Conservation (phyloP, 331 rosid genomes). For the Ulmus americana region DNA sequence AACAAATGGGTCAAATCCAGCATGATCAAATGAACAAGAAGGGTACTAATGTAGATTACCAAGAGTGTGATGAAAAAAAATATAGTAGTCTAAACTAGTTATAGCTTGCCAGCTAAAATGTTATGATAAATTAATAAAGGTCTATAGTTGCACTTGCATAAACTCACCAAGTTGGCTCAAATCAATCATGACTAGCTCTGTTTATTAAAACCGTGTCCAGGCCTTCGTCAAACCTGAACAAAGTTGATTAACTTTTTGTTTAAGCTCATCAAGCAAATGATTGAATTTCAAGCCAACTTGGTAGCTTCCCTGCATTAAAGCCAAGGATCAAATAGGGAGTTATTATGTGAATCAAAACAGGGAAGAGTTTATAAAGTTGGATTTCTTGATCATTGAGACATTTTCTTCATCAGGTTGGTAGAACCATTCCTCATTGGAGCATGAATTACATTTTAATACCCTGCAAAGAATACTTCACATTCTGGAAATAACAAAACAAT, state of each 20-base stretch:
- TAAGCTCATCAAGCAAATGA: constrained; percentile 47
- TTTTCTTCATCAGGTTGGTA: constrained; percentile 2
- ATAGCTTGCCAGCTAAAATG: neutral
- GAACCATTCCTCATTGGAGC: no score
- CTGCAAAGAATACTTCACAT: no score
- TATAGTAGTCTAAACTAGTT: neutral
- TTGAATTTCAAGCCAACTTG: constrained; percentile 75
- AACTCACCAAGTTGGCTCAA: constrained; percentile 75
- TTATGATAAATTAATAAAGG: neutral
- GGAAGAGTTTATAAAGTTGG: neutral
- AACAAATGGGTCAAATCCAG: neutral
- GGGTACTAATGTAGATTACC: neutral
- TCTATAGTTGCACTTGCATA: constrained; percentile 15
- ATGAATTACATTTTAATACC: no score
- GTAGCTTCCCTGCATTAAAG: constrained; percentile 57
- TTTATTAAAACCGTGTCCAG: constrained; percentile 48
- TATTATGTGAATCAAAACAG: constrained; percentile 3
- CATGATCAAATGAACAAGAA: constrained; percentile 5
- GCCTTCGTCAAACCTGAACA: constrained; percentile 63
- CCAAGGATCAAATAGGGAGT: constrained; percentile 20
- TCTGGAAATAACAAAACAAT: no score
- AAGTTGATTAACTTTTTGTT: constrained; percentile 38
- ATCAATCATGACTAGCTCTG: constrained; percentile 46
- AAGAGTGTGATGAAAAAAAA: neutral
- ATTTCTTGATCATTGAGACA: constrained; percentile 1